A percentile compares a stretch with the other conserved stretches of the same genome.
Evolutionary conservation across 495 filamentous ascomycete genomes (phyloP).

Genomic region (Echria macrotheca): DNA sequence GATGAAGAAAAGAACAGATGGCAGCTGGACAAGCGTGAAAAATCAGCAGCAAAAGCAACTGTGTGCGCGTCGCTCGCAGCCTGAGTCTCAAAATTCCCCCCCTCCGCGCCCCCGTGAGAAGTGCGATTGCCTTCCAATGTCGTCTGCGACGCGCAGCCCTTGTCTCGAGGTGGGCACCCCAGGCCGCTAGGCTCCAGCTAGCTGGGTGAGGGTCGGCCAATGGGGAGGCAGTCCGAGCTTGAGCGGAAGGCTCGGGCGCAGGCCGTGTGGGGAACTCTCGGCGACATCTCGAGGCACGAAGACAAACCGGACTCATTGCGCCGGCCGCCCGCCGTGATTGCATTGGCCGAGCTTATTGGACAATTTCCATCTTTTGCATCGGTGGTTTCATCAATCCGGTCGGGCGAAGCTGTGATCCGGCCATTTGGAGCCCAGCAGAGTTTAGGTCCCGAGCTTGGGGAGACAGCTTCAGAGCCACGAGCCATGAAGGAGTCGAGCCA

Average conservation of each 20-base stretch:
- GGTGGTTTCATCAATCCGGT: no score
- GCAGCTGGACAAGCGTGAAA: background rate
- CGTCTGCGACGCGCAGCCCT: conserved; percentile 12
- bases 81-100: background rate
- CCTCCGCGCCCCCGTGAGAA: background rate
- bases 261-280: conserved; percentile 11
- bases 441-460: no score
- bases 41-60: conserved; percentile 6
- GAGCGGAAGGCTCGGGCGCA: conserved; percentile 26
- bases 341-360: background rate
- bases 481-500: background rate
- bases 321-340: background rate
- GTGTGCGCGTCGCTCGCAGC: conserved; percentile 2
- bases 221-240: conserved; percentile 10
- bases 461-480: conserved; percentile 9
- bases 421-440: no score
- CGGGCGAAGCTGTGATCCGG: no score
- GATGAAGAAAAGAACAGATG: conserved; percentile 18
- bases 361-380: background rate
- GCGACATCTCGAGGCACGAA: conserved; percentile 16
- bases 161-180: background rate
- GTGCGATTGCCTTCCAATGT: conserved; percentile 3
- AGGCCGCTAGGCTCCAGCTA: conserved; percentile 6
- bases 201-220: conserved; percentile 16
- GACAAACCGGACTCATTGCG: conserved; percentile 14